Percentiles rank a stretch among this genome's conserved stretches.
phyloP scores from a whole-genome alignment of 441 rosid species.

The Croton setiger region DNA sequence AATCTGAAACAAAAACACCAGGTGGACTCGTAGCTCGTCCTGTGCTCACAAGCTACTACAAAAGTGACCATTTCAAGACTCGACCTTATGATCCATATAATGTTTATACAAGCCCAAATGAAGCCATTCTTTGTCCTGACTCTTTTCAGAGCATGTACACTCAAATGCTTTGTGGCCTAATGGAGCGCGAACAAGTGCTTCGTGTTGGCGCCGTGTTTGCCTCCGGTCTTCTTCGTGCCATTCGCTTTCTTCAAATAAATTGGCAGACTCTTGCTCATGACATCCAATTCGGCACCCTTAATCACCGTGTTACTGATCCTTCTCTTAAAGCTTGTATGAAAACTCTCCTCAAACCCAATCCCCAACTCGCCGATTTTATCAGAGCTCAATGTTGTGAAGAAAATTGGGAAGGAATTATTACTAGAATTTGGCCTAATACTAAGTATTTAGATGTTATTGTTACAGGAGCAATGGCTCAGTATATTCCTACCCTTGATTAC shows the following conservation, averaged over 20 bases:
- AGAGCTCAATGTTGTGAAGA: slow-evolving; percentile 43
- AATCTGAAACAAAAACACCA: slow-evolving; percentile 79
- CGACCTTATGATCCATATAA: slow-evolving; percentile 76
- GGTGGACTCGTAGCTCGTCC: slow-evolving; percentile 91
- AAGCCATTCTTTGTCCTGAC: slow-evolving; percentile 79
- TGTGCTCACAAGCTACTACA: slow-evolving; percentile 90
- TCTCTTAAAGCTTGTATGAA: slow-evolving; percentile 37
- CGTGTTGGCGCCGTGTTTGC: slow-evolving; percentile 87
- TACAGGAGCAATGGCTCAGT: slow-evolving; percentile 95
- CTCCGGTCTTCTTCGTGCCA: slow-evolving; percentile 86
- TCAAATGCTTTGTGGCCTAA: slow-evolving; percentile 84
- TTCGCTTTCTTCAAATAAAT: slow-evolving; percentile 76
- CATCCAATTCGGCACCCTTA: slow-evolving; percentile 52
- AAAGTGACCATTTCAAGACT: slow-evolving; percentile 77
- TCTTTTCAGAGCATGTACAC: slow-evolving; percentile 93
- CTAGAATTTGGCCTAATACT: slow-evolving; percentile 83
- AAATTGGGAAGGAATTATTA: slow-evolving; percentile 71
- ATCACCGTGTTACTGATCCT: slow-evolving; percentile 44
- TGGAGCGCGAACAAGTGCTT: slow-evolving; percentile 66
- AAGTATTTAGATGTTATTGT: slow-evolving; percentile 89
- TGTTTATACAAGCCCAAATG: slow-evolving; percentile 90
- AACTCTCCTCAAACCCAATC: slow-evolving; percentile 48
- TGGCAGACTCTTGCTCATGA: slow-evolving; percentile 59
- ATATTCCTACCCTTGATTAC: slow-evolving; percentile 78
- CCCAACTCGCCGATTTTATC: slow-evolving; percentile 48